Evolutionary conservation across 192 early-diverging fungal genomes (phyloP).

Genomic region (Linnemannia schmuckeri): DNA sequence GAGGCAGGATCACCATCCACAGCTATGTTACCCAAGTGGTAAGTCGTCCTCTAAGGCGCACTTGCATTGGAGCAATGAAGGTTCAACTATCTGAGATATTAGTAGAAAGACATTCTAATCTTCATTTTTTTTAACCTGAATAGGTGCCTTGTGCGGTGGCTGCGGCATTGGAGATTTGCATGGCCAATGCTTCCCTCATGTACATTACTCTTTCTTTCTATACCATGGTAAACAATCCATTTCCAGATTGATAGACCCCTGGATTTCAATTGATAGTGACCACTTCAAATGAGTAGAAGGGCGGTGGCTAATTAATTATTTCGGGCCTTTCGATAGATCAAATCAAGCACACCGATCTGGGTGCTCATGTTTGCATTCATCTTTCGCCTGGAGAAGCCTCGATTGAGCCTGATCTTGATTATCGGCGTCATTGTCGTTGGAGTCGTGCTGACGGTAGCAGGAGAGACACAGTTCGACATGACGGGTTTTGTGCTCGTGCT

Average conservation of each 20-base stretch:
- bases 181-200: slow-evolving; percentile 83
- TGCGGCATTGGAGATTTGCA: slow-evolving; percentile 86
- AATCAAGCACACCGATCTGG: slow-evolving; percentile 76
- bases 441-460: slow-evolving; percentile 81
- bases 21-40: slow-evolving; percentile 61
- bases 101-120: not conserved
- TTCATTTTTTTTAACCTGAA: not conserved
- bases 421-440: slow-evolving; percentile 82
- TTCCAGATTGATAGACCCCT: not conserved
- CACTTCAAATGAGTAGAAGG: not conserved
- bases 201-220: slow-evolving; percentile 90
- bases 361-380: slow-evolving; percentile 86
- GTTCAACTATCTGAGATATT: not conserved
- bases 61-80: not conserved
- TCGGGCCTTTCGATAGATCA: slow-evolving; percentile 53
- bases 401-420: slow-evolving; percentile 70
- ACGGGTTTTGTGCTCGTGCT: slow-evolving; percentile 69
- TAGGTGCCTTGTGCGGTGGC: slow-evolving; percentile 78
- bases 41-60: not conserved
- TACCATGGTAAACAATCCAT: slow-evolving; percentile 67
- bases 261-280: not conserved
- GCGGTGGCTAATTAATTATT: slow-evolving; percentile 1
- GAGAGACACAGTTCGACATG: slow-evolving; percentile 74
- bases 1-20: slow-evolving; percentile 43
- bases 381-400: slow-evolving; percentile 80